A percentile compares a stretch with the other conserved stretches of the same genome.
Conservation (phyloP, 768 basidiomycete species). For the Boletus subcaerulescens region DNA sequence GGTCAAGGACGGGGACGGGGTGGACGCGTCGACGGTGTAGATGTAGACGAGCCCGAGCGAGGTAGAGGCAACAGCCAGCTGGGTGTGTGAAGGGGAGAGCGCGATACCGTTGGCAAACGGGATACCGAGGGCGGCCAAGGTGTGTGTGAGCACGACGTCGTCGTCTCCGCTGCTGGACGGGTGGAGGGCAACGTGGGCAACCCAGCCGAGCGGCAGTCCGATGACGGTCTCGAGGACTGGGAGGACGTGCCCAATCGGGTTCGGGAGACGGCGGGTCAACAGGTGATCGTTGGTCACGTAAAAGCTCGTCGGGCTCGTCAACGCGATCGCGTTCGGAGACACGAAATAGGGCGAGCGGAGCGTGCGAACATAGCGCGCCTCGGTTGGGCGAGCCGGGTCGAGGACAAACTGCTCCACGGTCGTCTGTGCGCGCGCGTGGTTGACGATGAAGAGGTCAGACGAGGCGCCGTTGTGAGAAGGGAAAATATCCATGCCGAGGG, state of each 20-base stretch:
- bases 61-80: constrained; percentile 59
- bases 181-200: constrained; percentile 51
- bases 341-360: constrained; percentile 56
- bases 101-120: constrained; percentile 72
- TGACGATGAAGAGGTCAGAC: constrained; percentile 63
- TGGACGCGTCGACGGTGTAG: constrained; percentile 47
- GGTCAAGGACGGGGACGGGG: constrained; percentile 20
- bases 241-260: constrained; percentile 44
- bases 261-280: constrained; percentile 58
- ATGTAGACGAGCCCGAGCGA: constrained; percentile 45
- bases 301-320: constrained; percentile 65
- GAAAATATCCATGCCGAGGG: constrained; percentile 60
- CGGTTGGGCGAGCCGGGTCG: constrained; percentile 39
- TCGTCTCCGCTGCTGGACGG: constrained; percentile 20
- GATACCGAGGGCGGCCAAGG: constrained; percentile 45
- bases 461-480: constrained; percentile 46
- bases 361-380: constrained; percentile 57
- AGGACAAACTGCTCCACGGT: constrained; percentile 68
- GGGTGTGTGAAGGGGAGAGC: constrained; percentile 46
- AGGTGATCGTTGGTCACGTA: constrained; percentile 74
- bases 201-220: constrained; percentile 56
- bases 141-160: constrained; percentile 30
- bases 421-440: constrained; percentile 60
- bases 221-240: constrained; percentile 56
- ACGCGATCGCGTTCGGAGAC: constrained; percentile 63